Base-by-base conservation (phyloP, 805 yeast species). In the Saccharomyces eubayanus region DNA sequence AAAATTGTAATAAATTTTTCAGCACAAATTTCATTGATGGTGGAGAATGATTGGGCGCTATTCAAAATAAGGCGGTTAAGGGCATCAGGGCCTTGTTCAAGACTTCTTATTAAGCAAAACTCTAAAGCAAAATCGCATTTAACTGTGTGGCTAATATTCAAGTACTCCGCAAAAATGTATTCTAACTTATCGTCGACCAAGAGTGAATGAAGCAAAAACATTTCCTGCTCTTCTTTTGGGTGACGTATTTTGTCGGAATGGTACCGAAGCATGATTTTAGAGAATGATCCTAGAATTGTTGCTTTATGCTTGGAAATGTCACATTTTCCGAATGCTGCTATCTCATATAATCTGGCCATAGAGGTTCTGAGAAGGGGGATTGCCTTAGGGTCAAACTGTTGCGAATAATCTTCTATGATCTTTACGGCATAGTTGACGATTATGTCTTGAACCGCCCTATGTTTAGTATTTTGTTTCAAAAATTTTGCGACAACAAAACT, bases 141-240 rank as follows among this genome's bases (percentile, higher is more conserved):
- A 36, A n/a, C 43, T 8, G 43, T 36, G 9, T 36, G 43, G 11
- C 20, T 16, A 8, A 36, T 36, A 16, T 16, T 36, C 50, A 72
- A 54, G 51, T 72, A 74, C 28, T 74, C 67, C 1, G 75, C 68
- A 54, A 66, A 65, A 12, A 72, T 51, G 56, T 62, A 68, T 46
- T 62, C 68, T 9, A 67, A 46, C 5, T 60, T 57, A 6, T 53
- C 58, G 2, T 58, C 49, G 16, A 49, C 60, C 1, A 55, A 40
- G 0, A 53, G 24, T 1, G 67, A 57, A 31, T 64, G 57, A 1
- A 75, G 51, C 12, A 67, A 51, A 55, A 72, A 76, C 30, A 71
- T 49, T 36, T 36, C 43, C 11, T 36, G 43, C 10, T 36, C 43
- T 36, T 36, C 43, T 36, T 16, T 16, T 16, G 24, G 5, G 10